Evolutionary conservation across 192 early-diverging fungal species (phyloP), one percentile per base, ranked within the genome.

Genomic region (Backusella circina): DNA sequence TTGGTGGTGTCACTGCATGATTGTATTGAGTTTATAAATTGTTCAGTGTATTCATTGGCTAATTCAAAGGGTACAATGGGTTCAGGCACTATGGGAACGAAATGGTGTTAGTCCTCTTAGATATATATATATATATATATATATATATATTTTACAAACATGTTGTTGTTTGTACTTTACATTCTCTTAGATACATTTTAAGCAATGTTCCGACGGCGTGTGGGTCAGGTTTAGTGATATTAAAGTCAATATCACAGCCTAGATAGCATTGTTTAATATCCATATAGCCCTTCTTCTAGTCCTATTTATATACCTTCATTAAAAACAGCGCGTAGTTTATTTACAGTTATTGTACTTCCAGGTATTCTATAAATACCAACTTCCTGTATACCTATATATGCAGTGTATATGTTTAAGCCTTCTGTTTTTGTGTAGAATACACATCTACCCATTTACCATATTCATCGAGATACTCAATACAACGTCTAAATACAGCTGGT

Each of bases 141-240:
- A 37, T 31, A 32, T 23, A 61, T 23, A 71, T 71, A 8, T 57
- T 50, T 8, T 7, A 13, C n/a, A n/a, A n/a, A n/a, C n/a, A n/a
- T n/a, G n/a, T n/a, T n/a, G n/a, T n/a, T n/a, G n/a, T n/a, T 39
- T 67, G 9, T 13, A 31, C 78, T 84, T 77, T 86, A 90, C 88
- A 79, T 77, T 90, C 88, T 73, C 89, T 76, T 21, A 90, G 67
- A 71, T 89, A 90, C 71, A 87, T 80, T 67, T 89, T 90, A 15
- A 90, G 77, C 28, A 90, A 75, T 28, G 88, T 82, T 33, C 86
- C 88, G 38, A 89, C 88, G 12, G 85, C 87, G 65, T 90, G 86
- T 12, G 89, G 88, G 65, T 90, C 89, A 21, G 75, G 78, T 0
- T 77, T 75, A 44, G 80, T 80, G 12, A 70, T 41, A 39, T 78